Evolutionary conservation across 345 rosid species (phyloP), one percentile per base, ranked within the genome.

Genomic region (Sapria himalayana): DNA sequence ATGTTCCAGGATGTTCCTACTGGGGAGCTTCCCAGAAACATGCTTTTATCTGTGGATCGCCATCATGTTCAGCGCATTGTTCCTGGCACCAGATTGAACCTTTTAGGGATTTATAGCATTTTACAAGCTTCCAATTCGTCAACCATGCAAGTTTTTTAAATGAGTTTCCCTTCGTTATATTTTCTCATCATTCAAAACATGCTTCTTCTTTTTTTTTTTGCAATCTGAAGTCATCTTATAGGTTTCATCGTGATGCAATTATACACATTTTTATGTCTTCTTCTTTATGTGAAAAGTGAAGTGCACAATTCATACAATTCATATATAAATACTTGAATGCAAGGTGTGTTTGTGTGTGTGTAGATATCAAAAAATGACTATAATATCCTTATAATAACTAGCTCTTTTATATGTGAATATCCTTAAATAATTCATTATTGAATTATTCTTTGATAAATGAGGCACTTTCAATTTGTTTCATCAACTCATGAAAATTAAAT

Each of bases 1-100:
- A 22, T 46, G 25, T 41, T 51, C 50, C 57, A 81, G 94, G 94
- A 86, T 72, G 94, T 86, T 20, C 97, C 97, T 29, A 81, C 97
- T 29, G 93, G 97, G 22, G 97, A 86, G 74, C 94, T 86, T 53
- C 97, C 97, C n/a, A 72, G 97, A 49, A 86, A 86, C 49, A 78
- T 78, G 77, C 81, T 86, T 50, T 80, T 86, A 27, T 86, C 94
- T 1, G 70, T 78, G 60, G 97, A 86, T 65, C 72, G 97, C 12
- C 69, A 72, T 63, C 81, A 78, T 57, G 94, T 81, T 43, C 92
- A 86, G 56, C 62, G 72, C 22, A 72, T 81, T 51, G 97, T 86
- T 24, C 97, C 94, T 44, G 94, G 94, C 46, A 73, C 85, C 10
- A 72, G 97, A 61, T 56, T 86, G 73, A 86, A 81, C 38, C 61